Evolutionary conservation across 2,329 filamentous ascomycete genomes (phyloP).

Genomic region (Fusarium buxicola): DNA sequence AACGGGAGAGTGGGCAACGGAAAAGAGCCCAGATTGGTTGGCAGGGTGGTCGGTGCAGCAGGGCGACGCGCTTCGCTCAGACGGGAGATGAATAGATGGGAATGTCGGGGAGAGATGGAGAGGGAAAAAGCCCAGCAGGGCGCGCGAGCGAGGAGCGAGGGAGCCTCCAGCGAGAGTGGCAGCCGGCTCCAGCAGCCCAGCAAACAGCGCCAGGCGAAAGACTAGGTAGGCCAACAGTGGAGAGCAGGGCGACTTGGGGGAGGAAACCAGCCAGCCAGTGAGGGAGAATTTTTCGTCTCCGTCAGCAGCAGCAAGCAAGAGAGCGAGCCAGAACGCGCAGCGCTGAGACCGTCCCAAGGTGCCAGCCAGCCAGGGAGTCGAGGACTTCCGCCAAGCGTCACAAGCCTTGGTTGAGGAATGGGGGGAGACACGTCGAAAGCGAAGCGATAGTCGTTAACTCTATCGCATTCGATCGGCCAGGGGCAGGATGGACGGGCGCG

Average conservation of each 20-base stretch:
- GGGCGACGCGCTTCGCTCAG: conserved; percentile 39
- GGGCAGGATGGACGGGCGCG: conserved; percentile 26
- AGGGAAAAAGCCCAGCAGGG: conserved; percentile 39
- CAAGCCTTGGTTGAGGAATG: conserved; percentile 18
- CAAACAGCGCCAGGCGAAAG: conserved; percentile 18
- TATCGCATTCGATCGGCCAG: conserved; percentile 30
- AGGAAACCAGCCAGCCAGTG: conserved; percentile 34
- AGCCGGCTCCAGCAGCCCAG: conserved; percentile 35
- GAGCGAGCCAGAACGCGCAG: conserved; percentile 40
- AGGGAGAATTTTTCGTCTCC: conserved; percentile 51
- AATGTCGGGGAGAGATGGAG: conserved; percentile 39
- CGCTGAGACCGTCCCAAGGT: conserved; percentile 41
- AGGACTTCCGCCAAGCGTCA: conserved; percentile 26
- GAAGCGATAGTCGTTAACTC: conserved; percentile 36
- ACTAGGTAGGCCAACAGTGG: conserved; percentile 30
- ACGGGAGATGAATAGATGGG: conserved; percentile 39
- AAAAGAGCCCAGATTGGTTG: conserved; percentile 40
- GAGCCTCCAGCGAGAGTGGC: conserved; percentile 18
- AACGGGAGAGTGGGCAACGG: conserved; percentile 34
- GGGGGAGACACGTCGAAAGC: conserved; percentile 33
- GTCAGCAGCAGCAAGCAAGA: conserved; percentile 29
- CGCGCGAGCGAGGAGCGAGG: conserved; percentile 32
- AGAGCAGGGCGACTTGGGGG: conserved; percentile 28
- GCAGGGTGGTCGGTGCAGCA: conserved; percentile 40
- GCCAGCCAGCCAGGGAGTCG: conserved; percentile 27